phyloP scores from a whole-genome alignment of 2,329 filamentous ascomycete species.

The Stagonosporopsis chrysanthemi region DNA sequence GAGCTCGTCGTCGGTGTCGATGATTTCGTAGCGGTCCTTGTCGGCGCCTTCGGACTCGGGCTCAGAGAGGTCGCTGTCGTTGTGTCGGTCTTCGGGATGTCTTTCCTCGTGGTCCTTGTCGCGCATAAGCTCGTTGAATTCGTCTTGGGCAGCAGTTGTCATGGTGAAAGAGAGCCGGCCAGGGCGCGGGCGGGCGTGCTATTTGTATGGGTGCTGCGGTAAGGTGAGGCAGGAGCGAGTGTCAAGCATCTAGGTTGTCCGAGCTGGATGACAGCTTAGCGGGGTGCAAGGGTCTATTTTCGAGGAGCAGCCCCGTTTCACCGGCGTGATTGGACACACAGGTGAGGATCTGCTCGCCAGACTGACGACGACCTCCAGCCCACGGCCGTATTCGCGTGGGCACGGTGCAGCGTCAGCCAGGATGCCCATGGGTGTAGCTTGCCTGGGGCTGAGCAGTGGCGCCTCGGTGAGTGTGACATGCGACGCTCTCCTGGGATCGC shows the following conservation, averaged over 20 bases:
- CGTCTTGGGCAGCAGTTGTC: slow-evolving; percentile 58
- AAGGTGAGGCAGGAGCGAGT: slow-evolving; percentile 14
- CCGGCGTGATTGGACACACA: slow-evolving; percentile 31
- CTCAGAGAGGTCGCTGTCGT: slow-evolving; percentile 70
- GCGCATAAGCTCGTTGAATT: slow-evolving; percentile 60
- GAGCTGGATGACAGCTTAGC: slow-evolving; percentile 24
- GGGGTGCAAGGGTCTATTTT: slow-evolving; percentile 21
- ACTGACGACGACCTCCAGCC: slow-evolving; percentile 19
- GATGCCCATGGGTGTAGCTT: slow-evolving; percentile 10
- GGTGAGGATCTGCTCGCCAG: slow-evolving; percentile 16
- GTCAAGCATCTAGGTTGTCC: slow-evolving; percentile 14
- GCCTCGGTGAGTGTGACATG: slow-evolving; percentile 19
- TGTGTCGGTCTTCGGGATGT: slow-evolving; percentile 58
- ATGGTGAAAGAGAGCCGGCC: slow-evolving; percentile 41
- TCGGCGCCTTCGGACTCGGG: slow-evolving; percentile 59
- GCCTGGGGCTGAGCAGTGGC: slow-evolving; percentile 25
- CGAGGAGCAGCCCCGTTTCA: slow-evolving; percentile 22
- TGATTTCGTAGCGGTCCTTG: slow-evolving; percentile 65
- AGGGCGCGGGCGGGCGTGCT: slow-evolving; percentile 13
- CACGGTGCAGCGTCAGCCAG: slow-evolving; percentile 12
- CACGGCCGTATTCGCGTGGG: slow-evolving; percentile 6
- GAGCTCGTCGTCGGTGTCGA: slow-evolving; percentile 59
- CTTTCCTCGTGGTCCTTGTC: slow-evolving; percentile 53
- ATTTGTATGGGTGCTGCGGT: slow-evolving; percentile 23
- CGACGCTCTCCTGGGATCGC: slow-evolving; percentile 24